Conservation (phyloP, 1,139 yeast genomes). For the Yamadazyma sp. region DNA sequence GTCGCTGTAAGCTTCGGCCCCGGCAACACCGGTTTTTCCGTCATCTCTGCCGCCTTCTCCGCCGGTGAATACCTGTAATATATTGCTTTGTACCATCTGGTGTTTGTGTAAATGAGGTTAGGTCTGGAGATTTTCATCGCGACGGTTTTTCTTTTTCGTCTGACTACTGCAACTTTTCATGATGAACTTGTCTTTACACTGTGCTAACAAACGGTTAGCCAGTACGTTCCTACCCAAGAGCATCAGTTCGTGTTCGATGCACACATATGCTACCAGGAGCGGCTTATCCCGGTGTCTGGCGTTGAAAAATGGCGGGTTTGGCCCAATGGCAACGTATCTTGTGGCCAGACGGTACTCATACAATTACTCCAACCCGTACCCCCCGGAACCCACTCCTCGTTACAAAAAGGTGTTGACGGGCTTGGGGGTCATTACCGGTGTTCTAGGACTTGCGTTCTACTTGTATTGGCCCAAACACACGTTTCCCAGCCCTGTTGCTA, state of each 20-base stretch:
- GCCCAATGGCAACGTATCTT: no score
- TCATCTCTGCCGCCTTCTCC: neutral
- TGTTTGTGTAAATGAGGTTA: no score
- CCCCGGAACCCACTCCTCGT: conserved; percentile 21
- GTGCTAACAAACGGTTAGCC: no score
- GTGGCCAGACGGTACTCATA: conserved; percentile 1
- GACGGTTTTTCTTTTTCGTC: no score
- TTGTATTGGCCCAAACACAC: conserved; percentile 63
- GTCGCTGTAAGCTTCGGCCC: conserved; percentile 17
- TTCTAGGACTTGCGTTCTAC: conserved; percentile 42
- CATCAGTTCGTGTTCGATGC: no score
- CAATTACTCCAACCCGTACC: conserved; percentile 8
- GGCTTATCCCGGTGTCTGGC: no score
- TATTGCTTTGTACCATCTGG: conserved; percentile 22
- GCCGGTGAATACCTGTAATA: conserved; percentile 32
- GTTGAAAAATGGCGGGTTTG: no score
- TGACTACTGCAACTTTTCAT: no score
- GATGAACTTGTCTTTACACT: no score
- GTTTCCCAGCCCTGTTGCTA: conserved; percentile 61
- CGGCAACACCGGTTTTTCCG: neutral
- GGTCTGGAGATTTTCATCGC: no score
- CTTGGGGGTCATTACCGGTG: conserved; percentile 20
- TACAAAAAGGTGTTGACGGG: conserved; percentile 27
- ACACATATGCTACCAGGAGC: no score
- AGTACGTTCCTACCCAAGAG: no score